Evolutionary conservation across 2,329 filamentous ascomycete species (phyloP), one percentile per base, ranked within the genome.

Genomic region (Gyromitra esculenta): DNA sequence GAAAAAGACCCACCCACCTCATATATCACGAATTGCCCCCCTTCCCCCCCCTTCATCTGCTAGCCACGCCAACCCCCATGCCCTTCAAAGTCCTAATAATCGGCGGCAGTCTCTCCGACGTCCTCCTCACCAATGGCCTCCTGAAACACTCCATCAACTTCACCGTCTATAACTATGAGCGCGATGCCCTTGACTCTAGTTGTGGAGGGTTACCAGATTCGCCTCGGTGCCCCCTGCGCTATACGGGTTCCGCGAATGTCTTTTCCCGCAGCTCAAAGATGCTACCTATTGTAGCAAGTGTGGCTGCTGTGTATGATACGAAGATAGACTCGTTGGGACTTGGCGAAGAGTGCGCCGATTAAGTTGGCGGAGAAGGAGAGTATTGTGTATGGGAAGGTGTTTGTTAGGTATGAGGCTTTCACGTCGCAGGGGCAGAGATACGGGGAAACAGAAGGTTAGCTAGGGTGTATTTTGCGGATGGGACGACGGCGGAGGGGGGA

Each of bases 171-270:
- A 77, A 3, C 25, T 31, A 31, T 73, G 80, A 81, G 39, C 78
- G 77, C 59, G 59, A 65, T 15, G 21, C 6, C 62, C 75, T n/a
- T n/a, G n/a, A n/a, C n/a, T n/a, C n/a, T n/a, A n/a, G n/a, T 9
- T 68, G 73, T 15, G 67, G 75, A 21, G n/a, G 80, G 79, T 1
- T 81, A 80, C 69, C 78, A 80, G 31, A 81, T 80, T 39, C 79
- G 78, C 11, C 75, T 81, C 2, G 79, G 79, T 11, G 70, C 71
- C 68, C 13, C 41, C 64, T 8, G 78, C 79, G 0, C 72, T 81
- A n/a, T 35, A 48, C 6, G 80, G 79, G n/a, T 71, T 81, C 25
- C 76, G 76, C 6, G 71, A 76, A 9, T 81, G 80, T 62, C 74
- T 81, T 13, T 63, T 37, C 2, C 39, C 21, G 3, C n/a, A 57